phyloP scores from a whole-genome alignment of 139 green algal genomes.

The Limnomonas spitsbergensis region DNA sequence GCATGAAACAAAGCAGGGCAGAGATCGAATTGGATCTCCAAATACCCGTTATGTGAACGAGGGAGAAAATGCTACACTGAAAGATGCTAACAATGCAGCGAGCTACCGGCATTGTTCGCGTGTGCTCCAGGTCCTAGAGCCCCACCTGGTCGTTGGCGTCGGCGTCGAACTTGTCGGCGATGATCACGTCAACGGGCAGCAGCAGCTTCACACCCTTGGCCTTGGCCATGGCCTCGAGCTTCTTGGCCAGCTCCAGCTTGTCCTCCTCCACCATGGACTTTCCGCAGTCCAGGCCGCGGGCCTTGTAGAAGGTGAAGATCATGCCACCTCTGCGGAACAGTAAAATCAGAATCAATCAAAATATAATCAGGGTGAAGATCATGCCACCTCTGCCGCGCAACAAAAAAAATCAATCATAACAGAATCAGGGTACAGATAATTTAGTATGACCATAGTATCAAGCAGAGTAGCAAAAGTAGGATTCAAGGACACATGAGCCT shows the following conservation, averaged over 20 bases:
- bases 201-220: conserved; percentile 90
- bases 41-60: too few relatives aligned
- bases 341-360: too few relatives aligned
- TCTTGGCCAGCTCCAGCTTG: conserved; percentile 95
- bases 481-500: too few relatives aligned
- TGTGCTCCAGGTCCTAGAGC: background rate
- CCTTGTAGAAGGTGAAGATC: conserved; percentile 99
- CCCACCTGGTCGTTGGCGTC: conserved; percentile 81
- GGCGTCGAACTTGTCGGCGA: conserved; percentile 94
- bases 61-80: too few relatives aligned
- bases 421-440: too few relatives aligned
- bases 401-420: too few relatives aligned
- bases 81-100: too few relatives aligned
- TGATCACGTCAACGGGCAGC: conserved; percentile 91
- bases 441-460: too few relatives aligned
- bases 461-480: too few relatives aligned
- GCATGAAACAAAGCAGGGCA: background rate
- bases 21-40: too few relatives aligned
- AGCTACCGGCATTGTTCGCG: background rate
- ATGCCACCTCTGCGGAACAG: conserved; percentile 71
- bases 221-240: conserved; percentile 82
- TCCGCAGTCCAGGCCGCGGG: conserved; percentile 61
- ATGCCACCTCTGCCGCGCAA: conserved; percentile 71
- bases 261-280: conserved; percentile 97
- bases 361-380: conserved; percentile 95